phyloP scores from a whole-genome alignment of 2,329 filamentous ascomycete genomes.

The Knoxdaviesia capensis region DNA sequence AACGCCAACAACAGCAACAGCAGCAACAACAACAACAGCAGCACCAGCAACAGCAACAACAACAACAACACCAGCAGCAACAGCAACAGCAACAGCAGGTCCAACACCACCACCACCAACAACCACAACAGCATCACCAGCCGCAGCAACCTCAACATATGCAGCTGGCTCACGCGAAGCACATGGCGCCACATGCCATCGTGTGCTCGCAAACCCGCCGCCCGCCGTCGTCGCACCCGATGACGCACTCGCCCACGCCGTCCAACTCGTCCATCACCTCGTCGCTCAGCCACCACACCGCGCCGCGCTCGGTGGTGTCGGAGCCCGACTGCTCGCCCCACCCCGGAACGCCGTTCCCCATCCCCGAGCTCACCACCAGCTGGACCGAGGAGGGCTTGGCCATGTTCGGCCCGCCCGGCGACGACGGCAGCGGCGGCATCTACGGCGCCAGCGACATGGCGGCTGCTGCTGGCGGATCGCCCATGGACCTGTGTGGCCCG shows the following conservation, averaged over 20 bases:
- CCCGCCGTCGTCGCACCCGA: slow-evolving; percentile 3
- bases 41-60: slow-evolving; percentile 1
- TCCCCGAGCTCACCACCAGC: slow-evolving; percentile 16
- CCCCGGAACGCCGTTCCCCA: slow-evolving; percentile 19
- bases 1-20: neutral
- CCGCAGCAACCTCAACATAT: too few relatives aligned
- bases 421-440: slow-evolving; percentile 3
- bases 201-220: too few relatives aligned
- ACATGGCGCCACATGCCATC: too few relatives aligned
- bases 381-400: slow-evolving; percentile 14
- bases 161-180: too few relatives aligned
- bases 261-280: too few relatives aligned
- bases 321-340: slow-evolving; percentile 14
- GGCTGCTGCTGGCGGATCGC: neutral
- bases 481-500: too few relatives aligned
- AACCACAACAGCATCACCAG: too few relatives aligned
- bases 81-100: slow-evolving; percentile 3
- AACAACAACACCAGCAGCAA: slow-evolving; percentile 2
- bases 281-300: too few relatives aligned
- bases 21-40: slow-evolving; percentile 2
- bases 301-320: slow-evolving; percentile 1
- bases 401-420: slow-evolving; percentile 5
- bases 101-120: too few relatives aligned
- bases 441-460: neutral
- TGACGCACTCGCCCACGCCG: slow-evolving; percentile 1